Evolutionary conservation across 2,329 filamentous ascomycete species (phyloP).

Genomic region (Penicillium sp.): DNA sequence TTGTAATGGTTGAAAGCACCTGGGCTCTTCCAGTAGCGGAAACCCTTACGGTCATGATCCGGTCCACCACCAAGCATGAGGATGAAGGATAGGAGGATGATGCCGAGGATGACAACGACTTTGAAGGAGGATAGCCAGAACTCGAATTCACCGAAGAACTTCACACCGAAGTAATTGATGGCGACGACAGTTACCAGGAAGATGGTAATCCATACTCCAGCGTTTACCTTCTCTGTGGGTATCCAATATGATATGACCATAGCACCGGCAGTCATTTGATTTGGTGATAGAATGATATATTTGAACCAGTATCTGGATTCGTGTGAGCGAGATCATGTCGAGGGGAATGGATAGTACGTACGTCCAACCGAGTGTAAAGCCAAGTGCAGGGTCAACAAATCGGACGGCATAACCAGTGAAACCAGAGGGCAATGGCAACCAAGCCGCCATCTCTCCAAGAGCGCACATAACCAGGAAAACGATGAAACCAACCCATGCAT

Average conservation of each 20-base stretch:
- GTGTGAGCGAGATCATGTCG: constrained; percentile 3
- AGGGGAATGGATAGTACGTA: constrained; percentile 37
- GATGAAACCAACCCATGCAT: constrained; percentile 51
- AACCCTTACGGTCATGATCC: constrained; percentile 61
- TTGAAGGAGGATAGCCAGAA: constrained; percentile 64
- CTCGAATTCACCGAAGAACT: constrained; percentile 68
- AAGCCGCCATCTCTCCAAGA: constrained; percentile 81
- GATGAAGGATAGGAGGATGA: constrained; percentile 65
- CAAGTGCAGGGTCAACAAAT: constrained; percentile 77
- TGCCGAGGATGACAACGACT: constrained; percentile 63
- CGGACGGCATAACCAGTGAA: constrained; percentile 79
- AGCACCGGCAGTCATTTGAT: constrained; percentile 77
- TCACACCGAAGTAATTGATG: constrained; percentile 71
- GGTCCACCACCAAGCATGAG: constrained; percentile 66
- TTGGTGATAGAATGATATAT: constrained; percentile 83
- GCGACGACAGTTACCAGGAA: constrained; percentile 62
- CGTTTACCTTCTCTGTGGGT: constrained; percentile 63
- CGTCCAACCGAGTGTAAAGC: constrained; percentile 74
- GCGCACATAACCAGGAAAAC: constrained; percentile 81
- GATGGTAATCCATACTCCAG: constrained; percentile 75
- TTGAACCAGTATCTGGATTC: constrained; percentile 59
- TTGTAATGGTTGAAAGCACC: constrained; percentile 58
- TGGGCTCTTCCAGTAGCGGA: constrained; percentile 65
- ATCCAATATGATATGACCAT: constrained; percentile 80
- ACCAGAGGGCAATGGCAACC: constrained; percentile 73